phyloP scores from a whole-genome alignment of 345 rosid species.

The Triadica sebifera region DNA sequence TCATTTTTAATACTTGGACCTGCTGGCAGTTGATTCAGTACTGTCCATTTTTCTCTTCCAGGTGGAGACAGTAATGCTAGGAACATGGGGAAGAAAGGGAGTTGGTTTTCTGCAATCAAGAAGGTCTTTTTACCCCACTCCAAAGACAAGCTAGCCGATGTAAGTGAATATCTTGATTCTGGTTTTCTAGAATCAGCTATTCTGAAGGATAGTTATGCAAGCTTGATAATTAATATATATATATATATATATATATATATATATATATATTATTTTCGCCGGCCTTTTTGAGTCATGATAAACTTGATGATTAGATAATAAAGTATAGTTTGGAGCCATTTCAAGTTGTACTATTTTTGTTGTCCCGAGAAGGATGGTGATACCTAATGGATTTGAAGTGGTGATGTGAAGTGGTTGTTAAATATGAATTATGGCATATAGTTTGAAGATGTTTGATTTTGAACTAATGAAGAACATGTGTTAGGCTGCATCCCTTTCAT shows the following conservation, averaged over 20 bases:
- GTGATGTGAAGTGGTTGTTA: not conserved
- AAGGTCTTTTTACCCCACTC: slow-evolving; percentile 66
- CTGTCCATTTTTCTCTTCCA: slow-evolving; percentile 25
- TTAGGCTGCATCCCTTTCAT: not conserved
- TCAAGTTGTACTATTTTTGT: too few relatives aligned
- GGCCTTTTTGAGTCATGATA: not conserved
- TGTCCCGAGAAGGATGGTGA: not conserved
- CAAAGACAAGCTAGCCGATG: slow-evolving; percentile 67
- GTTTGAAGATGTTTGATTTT: not conserved
- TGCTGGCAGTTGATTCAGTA: slow-evolving; percentile 18
- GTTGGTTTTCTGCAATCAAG: slow-evolving; percentile 95
- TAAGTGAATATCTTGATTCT: slow-evolving; percentile 35
- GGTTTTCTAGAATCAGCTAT: not conserved
- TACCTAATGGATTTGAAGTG: too few relatives aligned
- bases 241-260: too few relatives aligned
- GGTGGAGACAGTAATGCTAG: slow-evolving; percentile 58
- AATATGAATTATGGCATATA: not conserved
- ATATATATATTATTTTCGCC: not conserved
- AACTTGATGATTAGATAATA: not conserved
- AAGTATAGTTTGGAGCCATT: not conserved
- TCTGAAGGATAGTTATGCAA: not conserved
- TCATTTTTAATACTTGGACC: slow-evolving; percentile 2
- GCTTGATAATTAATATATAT: not conserved
- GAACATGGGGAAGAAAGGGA: slow-evolving; percentile 89
- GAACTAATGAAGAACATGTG: not conserved